Evolutionary conservation across 2,329 filamentous ascomycete genomes (phyloP).

Genomic region (Sporothrix humicola): DNA sequence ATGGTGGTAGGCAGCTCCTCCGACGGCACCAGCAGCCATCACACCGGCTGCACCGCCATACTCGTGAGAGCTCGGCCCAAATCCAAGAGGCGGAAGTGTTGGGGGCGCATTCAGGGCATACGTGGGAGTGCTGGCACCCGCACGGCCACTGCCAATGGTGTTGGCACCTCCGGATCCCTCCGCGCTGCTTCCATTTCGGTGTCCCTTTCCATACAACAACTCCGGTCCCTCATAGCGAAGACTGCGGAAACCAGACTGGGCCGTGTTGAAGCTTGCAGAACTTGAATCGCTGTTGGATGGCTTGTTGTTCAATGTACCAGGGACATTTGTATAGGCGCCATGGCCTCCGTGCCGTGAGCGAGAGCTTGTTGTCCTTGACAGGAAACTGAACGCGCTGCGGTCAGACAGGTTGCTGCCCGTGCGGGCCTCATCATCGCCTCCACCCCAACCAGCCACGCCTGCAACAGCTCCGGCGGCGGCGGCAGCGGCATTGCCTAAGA

Average conservation of each 20-base stretch:
- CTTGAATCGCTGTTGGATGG: slow-evolving; percentile 35
- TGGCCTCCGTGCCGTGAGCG: slow-evolving; percentile 47
- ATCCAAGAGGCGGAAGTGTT: not conserved
- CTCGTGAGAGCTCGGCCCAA: not conserved
- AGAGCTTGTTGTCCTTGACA: slow-evolving; percentile 37
- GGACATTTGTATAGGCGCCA: slow-evolving; percentile 17
- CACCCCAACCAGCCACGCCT: slow-evolving; percentile 26
- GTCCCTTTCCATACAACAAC: slow-evolving; percentile 48
- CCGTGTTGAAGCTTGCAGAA: slow-evolving; percentile 40
- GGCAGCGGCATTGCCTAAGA: slow-evolving; percentile 29
- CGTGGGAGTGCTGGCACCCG: not conserved
- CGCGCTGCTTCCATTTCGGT: slow-evolving; percentile 36
- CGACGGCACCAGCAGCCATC: not conserved
- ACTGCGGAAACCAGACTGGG: slow-evolving; percentile 57
- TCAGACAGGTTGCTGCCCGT: slow-evolving; percentile 65
- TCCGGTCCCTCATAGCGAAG: slow-evolving; percentile 60
- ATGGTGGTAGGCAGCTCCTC: slow-evolving; percentile 5
- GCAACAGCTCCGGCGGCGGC: slow-evolving; percentile 25
- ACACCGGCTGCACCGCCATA: slow-evolving; percentile 28
- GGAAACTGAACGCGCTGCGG: slow-evolving; percentile 52
- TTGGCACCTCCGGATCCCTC: not conserved
- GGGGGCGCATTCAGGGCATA: slow-evolving; percentile 25
- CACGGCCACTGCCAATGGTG: not conserved
- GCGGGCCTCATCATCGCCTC: slow-evolving; percentile 55
- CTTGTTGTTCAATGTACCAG: slow-evolving; percentile 32